These are phyloP conservation scores for Fusarium sp. DNA, from an alignment of 2,329 filamentous ascomycete genomes.

Conservation along the genomic window DNA sequence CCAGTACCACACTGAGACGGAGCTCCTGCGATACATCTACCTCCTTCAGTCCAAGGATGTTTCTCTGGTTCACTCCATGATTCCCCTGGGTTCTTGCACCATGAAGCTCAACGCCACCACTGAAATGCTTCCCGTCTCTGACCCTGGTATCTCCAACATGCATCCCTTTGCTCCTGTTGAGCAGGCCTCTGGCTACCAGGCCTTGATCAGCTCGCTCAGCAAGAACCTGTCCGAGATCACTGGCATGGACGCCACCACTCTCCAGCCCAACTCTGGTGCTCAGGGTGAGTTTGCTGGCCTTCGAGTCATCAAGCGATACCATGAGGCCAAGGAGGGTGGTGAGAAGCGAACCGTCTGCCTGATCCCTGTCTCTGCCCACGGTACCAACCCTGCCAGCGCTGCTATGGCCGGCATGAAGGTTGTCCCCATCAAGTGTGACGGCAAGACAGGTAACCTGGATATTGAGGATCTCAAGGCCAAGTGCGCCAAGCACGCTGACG, in stretches of 20 bases:
- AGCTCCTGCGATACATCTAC: slow-evolving; percentile 92
- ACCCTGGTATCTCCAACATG: slow-evolving; percentile 64
- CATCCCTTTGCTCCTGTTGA: slow-evolving; percentile 82
- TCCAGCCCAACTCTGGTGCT: slow-evolving; percentile 96
- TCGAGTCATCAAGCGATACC: slow-evolving; percentile 87
- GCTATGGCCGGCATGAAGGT: slow-evolving; percentile 97
- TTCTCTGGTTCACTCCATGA: slow-evolving; percentile 96
- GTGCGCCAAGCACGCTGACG: slow-evolving; percentile 86
- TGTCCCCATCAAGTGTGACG: slow-evolving; percentile 90
- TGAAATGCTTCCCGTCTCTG: slow-evolving; percentile 83
- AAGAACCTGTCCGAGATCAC: slow-evolving; percentile 85
- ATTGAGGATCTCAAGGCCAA: slow-evolving; percentile 89
- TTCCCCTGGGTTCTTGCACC: slow-evolving; percentile 94
- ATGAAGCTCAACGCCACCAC: slow-evolving; percentile 98
- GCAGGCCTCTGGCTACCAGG: slow-evolving; percentile 76
- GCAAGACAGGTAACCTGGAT: slow-evolving; percentile 88
- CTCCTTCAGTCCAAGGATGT: slow-evolving; percentile 95
- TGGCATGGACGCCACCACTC: slow-evolving; percentile 86
- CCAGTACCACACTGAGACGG: slow-evolving; percentile 93
- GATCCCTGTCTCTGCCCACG: slow-evolving; percentile 94
- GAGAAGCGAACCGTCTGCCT: slow-evolving; percentile 89
- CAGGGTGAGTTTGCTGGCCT: slow-evolving; percentile 96
- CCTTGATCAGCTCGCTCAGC: slow-evolving; percentile 79
- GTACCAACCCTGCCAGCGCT: slow-evolving; percentile 94
- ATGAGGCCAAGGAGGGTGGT: slow-evolving; percentile 63